Base-by-base conservation (phyloP, 495 filamentous ascomycete species). In the Penicillium paradoxum region DNA sequence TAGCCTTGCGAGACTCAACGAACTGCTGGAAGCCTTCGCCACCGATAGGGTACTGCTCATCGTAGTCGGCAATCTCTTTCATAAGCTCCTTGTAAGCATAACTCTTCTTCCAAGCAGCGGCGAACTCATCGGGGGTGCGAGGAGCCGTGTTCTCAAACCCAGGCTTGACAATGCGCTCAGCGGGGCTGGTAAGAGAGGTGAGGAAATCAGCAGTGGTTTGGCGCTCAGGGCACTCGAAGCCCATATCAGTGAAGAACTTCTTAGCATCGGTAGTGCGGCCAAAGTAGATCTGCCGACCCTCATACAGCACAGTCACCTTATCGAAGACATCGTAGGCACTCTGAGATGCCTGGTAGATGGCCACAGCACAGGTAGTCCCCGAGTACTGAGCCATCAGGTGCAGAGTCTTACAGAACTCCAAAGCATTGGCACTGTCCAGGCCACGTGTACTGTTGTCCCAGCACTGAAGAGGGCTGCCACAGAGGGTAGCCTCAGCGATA, bases 371-470 rank as follows among this genome's bases (percentile, higher is more conserved):
- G 18, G 83, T 86, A 0, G 83, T 86, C 58, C 87, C 80, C 66
- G 88, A 84, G 50, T 90, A 79, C 61, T 90, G 84, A 17, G 89
- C 86, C 69, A 89, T 82, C 50, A 90, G 72, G 18, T 87, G 81
- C 50, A 93, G 72, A 1, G 87, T 88, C 63, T 87, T 88, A 59
- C 79, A 76, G 63, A 76, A 77, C 49, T 91, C 87, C 46, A 95
- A 77, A 0, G 90, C 90, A 9, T 90, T 95, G 18, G 84, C 86
- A 41, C 87, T 87, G 61, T 96, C 90, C 42, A 95, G 74, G 45
- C 90, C 90, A 62, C 90, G 83, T 6, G 90, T 93, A 57, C 82
- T 85, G 74, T 96, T 95, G 67, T 95, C 90, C 88, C 89, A 95
- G 25, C 83, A 89, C 50, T 85, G 79, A 9, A 96, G 70, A 47